A percentile compares a stretch with the other conserved stretches of the same genome.
Conservation (phyloP, 2,329 filamentous ascomycete genomes). For the Neopestalotiopsis sp. region DNA sequence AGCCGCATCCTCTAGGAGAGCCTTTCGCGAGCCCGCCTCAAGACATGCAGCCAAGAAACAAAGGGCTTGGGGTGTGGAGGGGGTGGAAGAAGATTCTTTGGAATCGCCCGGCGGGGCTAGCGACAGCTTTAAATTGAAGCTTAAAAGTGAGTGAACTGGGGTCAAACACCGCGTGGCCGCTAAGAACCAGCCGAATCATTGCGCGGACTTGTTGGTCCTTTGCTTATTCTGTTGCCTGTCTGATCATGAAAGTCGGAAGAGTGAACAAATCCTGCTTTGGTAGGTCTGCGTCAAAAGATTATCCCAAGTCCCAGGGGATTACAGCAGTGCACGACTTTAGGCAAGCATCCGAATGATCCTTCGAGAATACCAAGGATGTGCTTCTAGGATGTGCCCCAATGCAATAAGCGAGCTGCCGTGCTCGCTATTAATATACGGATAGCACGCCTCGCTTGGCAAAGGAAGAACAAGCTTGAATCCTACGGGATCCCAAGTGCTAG, state of each 20-base stretch:
- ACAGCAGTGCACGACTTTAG: no score
- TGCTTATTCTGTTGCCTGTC: neutral
- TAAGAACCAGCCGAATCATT: neutral
- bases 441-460: neutral
- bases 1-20: neutral
- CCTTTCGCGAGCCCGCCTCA: neutral
- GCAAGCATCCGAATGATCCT: no score
- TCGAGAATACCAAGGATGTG: neutral
- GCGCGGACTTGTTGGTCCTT: neutral
- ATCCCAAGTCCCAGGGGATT: no score
- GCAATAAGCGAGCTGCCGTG: neutral
- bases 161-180: slow-evolving; percentile 7
- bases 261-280: no score
- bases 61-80: neutral
- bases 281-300: no score
- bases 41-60: neutral
- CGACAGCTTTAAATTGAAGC: slow-evolving; percentile 14
- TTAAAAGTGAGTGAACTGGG: slow-evolving; percentile 9
- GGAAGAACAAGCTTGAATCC: slow-evolving; percentile 4
- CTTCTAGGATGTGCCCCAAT: neutral
- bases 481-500: neutral
- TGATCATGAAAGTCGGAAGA: no score
- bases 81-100: neutral
- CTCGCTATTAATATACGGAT: neutral
- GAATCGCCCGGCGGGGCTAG: neutral